Conservation (phyloP, 305 asterid genomes). For the Solanum chacoense region DNA sequence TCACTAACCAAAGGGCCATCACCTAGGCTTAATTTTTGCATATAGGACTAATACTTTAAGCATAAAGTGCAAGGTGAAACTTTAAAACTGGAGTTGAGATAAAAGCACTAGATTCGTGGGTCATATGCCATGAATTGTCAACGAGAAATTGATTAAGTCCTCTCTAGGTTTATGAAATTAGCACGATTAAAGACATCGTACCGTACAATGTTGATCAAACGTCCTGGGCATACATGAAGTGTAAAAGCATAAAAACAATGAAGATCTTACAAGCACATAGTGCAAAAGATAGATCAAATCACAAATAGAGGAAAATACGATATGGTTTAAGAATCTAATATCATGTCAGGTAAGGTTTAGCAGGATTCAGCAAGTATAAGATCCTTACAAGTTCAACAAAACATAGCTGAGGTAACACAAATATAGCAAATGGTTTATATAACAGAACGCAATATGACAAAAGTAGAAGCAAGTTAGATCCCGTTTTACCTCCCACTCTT, state of each 20-base stretch:
- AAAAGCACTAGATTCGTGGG: not conserved
- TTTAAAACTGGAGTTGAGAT: not conserved
- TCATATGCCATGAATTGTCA: not conserved
- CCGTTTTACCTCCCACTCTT: slow-evolving; percentile 85
- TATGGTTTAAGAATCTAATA: not conserved
- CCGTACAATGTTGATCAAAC: not conserved
- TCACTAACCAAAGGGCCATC: not conserved
- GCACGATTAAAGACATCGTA: not conserved
- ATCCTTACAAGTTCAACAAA: not conserved
- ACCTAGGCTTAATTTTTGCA: not conserved
- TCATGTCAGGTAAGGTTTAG: not conserved
- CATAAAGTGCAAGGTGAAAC: not conserved
- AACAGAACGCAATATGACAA: not conserved
- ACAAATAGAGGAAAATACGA: not conserved
- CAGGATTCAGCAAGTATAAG: not conserved
- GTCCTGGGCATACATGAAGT: not conserved
- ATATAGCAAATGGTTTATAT: not conserved
- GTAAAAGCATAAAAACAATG: not conserved
- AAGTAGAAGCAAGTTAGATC: not conserved
- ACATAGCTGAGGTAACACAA: not conserved
- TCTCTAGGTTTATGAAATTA: not conserved
- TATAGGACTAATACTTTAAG: not conserved
- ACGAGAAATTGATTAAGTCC: not conserved
- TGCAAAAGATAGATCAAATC: not conserved
- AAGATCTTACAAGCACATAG: not conserved